These are phyloP conservation scores for Hamamelis virginiana DNA, from an alignment of 164 flowering plant species.

Conservation along the genomic window DNA sequence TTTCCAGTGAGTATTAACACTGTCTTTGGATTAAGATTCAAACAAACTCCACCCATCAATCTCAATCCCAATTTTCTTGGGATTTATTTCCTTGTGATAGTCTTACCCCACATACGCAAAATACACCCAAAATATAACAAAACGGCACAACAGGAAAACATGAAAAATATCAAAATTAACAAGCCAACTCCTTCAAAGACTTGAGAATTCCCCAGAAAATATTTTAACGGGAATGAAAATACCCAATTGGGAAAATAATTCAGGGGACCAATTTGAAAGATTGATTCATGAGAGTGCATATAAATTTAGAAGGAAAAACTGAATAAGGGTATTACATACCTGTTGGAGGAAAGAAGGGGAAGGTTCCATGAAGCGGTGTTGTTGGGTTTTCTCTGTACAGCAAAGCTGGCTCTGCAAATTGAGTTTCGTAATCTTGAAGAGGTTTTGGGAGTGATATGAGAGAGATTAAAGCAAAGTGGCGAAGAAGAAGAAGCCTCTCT, in stretches of 20 bases:
- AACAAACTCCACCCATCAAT: too few species aligned
- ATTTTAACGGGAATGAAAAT: background rate
- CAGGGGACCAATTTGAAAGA: background rate
- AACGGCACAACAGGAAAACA: too few species aligned
- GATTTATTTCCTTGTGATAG: too few species aligned
- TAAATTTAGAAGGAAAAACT: background rate
- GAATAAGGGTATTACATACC: conserved; percentile 22
- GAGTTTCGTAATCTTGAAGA: conserved; percentile 20
- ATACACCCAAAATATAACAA: too few species aligned
- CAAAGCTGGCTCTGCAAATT: conserved; percentile 31
- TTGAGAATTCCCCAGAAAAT: background rate
- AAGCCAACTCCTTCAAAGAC: background rate
- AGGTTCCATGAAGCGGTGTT: conserved; percentile 23
- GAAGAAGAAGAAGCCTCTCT: conserved; percentile 26
- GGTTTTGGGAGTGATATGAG: conserved; percentile 14
- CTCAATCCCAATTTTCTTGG: too few species aligned
- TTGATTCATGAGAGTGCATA: background rate
- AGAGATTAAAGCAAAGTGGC: conserved; percentile 13
- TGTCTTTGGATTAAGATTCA: too few species aligned
- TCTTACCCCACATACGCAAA: too few species aligned
- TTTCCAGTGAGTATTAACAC: too few species aligned
- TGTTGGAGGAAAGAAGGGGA: conserved; percentile 15
- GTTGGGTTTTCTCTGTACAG: conserved; percentile 26
- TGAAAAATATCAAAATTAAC: too few species aligned
- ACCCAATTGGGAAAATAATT: background rate